These are phyloP conservation scores for Lathyrus oleraceus DNA, from an alignment of 306 rosid species.

Conservation along the genomic window DNA sequence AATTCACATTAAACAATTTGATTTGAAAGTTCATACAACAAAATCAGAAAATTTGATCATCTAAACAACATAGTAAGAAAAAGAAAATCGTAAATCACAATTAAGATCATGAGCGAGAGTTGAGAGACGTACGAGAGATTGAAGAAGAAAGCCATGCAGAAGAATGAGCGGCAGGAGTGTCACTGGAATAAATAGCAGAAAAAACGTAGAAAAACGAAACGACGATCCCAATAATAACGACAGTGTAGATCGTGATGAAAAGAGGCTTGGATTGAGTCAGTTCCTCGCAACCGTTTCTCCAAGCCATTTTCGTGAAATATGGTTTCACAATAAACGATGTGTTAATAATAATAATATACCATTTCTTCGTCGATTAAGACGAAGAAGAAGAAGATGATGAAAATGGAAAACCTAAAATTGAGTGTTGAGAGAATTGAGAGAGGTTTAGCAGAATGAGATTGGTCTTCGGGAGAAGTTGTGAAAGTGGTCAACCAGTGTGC, in stretches of 20 bases:
- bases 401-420: background rate
- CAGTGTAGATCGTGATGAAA: conserved; percentile 62
- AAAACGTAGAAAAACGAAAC: conserved; percentile 68
- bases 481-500: background rate
- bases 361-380: background rate
- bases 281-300: conserved; percentile 52
- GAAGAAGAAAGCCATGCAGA: conserved; percentile 50
- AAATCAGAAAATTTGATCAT: background rate
- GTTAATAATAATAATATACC: background rate
- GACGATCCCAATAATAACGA: conserved; percentile 59
- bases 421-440: background rate
- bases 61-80: background rate
- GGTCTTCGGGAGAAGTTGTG: no score
- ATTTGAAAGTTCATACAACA: background rate
- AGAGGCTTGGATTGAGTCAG: conserved; percentile 56
- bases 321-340: background rate
- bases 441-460: background rate
- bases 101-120: background rate
- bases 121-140: conserved; percentile 38
- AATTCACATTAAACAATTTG: background rate
- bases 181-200: conserved; percentile 61
- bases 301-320: conserved; percentile 27
- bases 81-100: background rate
- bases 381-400: background rate
- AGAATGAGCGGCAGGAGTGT: conserved; percentile 39